These are phyloP conservation scores for Leonotis leonurus DNA, from an alignment of 257 asterid genomes.

Conservation along the genomic window DNA sequence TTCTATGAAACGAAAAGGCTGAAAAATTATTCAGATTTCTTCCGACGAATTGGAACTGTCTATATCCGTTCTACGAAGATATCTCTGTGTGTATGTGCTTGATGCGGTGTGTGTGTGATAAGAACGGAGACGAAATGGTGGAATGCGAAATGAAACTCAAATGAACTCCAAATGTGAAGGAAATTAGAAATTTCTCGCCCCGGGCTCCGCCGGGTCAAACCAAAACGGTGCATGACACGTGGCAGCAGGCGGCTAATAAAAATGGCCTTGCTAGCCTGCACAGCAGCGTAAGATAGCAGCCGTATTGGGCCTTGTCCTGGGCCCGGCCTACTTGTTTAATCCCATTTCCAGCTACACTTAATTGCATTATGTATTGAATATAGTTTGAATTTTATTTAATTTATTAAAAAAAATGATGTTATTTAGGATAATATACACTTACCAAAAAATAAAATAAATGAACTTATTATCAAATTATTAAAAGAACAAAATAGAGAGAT, in stretches of 20 bases:
- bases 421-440: too few relatives aligned
- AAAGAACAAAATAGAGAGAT: too few relatives aligned
- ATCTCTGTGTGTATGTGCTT: slow-evolving; percentile 15
- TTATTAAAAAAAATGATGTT: too few relatives aligned
- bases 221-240: slow-evolving; percentile 22
- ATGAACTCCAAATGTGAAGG: slow-evolving; percentile 20
- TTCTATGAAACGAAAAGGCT: neutral
- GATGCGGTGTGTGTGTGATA: slow-evolving; percentile 13
- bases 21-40: neutral
- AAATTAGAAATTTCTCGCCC: slow-evolving; percentile 24
- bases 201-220: slow-evolving; percentile 18
- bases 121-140: slow-evolving; percentile 26
- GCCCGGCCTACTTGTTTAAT: too few relatives aligned
- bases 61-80: slow-evolving; percentile 12
- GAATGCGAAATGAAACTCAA: slow-evolving; percentile 46
- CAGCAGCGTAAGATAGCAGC: slow-evolving; percentile 15
- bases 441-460: too few relatives aligned
- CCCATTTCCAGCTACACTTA: too few relatives aligned
- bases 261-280: neutral
- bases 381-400: too few relatives aligned
- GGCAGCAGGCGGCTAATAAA: slow-evolving; percentile 11
- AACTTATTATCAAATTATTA: too few relatives aligned
- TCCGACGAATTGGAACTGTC: neutral
- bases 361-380: too few relatives aligned
- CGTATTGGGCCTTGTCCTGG: too few relatives aligned